Evolutionary conservation across 2,329 filamentous ascomycete species (phyloP).

Genomic region (Aureobasidium namibiae): DNA sequence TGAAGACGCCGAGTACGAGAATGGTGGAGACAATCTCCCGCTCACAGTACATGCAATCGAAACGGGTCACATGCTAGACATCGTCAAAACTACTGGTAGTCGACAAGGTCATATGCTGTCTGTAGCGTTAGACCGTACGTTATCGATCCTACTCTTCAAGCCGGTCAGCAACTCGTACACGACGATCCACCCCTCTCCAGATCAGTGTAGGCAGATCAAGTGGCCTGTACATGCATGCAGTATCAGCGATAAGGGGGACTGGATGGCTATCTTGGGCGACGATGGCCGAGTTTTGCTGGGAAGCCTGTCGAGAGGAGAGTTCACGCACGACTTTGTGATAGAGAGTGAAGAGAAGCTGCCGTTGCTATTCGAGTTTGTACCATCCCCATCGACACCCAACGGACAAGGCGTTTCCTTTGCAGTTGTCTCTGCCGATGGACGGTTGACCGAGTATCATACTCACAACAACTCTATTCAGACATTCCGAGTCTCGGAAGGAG

Average conservation of each 20-base stretch:
- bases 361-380: slow-evolving; percentile 56
- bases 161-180: slow-evolving; percentile 5
- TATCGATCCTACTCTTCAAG: slow-evolving; percentile 6
- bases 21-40: slow-evolving; percentile 41
- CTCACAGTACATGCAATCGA: slow-evolving; percentile 55
- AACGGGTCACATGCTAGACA: slow-evolving; percentile 57
- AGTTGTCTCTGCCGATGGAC: slow-evolving; percentile 56
- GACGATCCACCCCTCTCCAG: slow-evolving; percentile 15
- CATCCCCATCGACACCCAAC: slow-evolving; percentile 25
- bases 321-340: slow-evolving; percentile 48
- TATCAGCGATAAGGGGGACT: slow-evolving; percentile 55
- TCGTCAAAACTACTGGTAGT: slow-evolving; percentile 56
- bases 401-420: slow-evolving; percentile 39
- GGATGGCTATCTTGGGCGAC: slow-evolving; percentile 58
- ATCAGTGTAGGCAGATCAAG: slow-evolving; percentile 17
- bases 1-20: slow-evolving; percentile 33
- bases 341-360: slow-evolving; percentile 52
- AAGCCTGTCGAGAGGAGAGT: slow-evolving; percentile 50
- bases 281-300: slow-evolving; percentile 53
- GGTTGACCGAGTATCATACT: slow-evolving; percentile 50
- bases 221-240: slow-evolving; percentile 46
- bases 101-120: slow-evolving; percentile 59
- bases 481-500: slow-evolving; percentile 18
- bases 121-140: slow-evolving; percentile 58
- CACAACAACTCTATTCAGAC: slow-evolving; percentile 25